Evolutionary conservation across 2,329 filamentous ascomycete genomes (phyloP).

Genomic region (Cryoendolithus antarcticus): DNA sequence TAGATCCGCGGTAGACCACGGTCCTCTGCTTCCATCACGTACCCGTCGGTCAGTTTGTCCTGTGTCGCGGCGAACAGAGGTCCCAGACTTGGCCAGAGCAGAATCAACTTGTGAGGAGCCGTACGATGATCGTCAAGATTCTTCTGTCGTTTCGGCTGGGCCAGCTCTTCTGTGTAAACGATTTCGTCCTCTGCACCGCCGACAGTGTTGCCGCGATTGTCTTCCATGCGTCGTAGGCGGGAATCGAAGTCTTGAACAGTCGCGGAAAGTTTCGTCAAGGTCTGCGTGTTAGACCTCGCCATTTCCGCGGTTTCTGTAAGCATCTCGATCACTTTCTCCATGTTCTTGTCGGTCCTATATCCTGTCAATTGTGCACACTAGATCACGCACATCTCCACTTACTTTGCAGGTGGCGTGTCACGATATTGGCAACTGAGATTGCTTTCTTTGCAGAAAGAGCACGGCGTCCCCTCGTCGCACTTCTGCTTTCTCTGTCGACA

Average conservation of each 20-base stretch:
- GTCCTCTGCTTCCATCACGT: slow-evolving; percentile 26
- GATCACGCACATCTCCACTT: too few relatives aligned
- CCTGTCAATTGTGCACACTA: too few relatives aligned
- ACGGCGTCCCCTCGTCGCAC: slow-evolving; percentile 77
- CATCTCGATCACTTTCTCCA: slow-evolving; percentile 33
- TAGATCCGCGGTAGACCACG: slow-evolving; percentile 24
- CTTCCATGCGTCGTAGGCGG: slow-evolving; percentile 15
- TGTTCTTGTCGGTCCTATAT: slow-evolving; percentile 31
- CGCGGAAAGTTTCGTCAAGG: too few relatives aligned
- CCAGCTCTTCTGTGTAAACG: slow-evolving; percentile 24
- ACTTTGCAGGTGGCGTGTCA: slow-evolving; percentile 76
- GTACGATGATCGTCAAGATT: slow-evolving; percentile 83
- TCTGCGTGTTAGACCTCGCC: too few relatives aligned
- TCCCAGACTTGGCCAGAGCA: slow-evolving; percentile 42
- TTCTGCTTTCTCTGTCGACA: slow-evolving; percentile 82
- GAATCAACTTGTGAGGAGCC: slow-evolving; percentile 69
- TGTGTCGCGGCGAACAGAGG: slow-evolving; percentile 20
- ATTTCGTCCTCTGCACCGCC: slow-evolving; percentile 2
- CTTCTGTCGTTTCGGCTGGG: slow-evolving; percentile 37
- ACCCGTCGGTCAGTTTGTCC: slow-evolving; percentile 19
- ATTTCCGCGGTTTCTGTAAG: too few relatives aligned
- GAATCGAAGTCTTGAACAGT: slow-evolving; percentile 9
- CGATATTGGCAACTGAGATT: slow-evolving; percentile 74
- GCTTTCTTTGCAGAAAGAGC: slow-evolving; percentile 78
- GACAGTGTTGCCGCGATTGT: slow-evolving; percentile 5